phyloP scores from a whole-genome alignment of 768 basidiomycete genomes.

The Tricholomella constricta region DNA sequence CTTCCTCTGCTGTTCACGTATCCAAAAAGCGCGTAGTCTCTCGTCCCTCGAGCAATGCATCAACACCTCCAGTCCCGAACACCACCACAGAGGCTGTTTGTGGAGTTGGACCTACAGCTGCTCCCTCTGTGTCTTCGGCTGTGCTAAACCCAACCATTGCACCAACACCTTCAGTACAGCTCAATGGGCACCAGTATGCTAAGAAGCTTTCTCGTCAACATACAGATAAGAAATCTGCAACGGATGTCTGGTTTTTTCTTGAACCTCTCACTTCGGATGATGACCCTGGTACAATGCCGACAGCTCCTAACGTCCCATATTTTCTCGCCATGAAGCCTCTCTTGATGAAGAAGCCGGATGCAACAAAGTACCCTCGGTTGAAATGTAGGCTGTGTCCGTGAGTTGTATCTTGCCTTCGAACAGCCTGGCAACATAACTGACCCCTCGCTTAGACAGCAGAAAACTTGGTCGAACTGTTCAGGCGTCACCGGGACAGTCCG shows the following conservation, averaged over 20 bases:
- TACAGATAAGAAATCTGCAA: not conserved
- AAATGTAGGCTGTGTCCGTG: not conserved
- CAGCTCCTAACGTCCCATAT: not conserved
- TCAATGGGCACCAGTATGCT: not conserved
- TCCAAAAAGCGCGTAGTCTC: not conserved
- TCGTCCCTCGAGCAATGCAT: not conserved
- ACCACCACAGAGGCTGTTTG: not conserved
- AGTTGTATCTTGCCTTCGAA: no score
- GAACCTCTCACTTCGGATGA: not conserved
- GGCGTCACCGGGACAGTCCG: not conserved
- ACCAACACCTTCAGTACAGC: not conserved
- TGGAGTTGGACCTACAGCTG: not conserved
- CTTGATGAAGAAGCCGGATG: not conserved
- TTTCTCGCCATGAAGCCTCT: not conserved
- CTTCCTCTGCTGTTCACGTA: no score
- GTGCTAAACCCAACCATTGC: not conserved
- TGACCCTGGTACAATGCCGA: not conserved
- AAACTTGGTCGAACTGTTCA: not conserved
- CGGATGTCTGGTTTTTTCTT: slow-evolving; percentile 4
- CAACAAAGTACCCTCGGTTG: not conserved
- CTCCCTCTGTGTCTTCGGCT: not conserved
- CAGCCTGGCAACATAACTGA: not conserved
- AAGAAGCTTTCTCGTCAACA: not conserved
- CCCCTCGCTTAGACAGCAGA: not conserved
- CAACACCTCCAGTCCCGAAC: not conserved